Conservation (phyloP, 495 filamentous ascomycete genomes). For the Monascus purpureus region DNA sequence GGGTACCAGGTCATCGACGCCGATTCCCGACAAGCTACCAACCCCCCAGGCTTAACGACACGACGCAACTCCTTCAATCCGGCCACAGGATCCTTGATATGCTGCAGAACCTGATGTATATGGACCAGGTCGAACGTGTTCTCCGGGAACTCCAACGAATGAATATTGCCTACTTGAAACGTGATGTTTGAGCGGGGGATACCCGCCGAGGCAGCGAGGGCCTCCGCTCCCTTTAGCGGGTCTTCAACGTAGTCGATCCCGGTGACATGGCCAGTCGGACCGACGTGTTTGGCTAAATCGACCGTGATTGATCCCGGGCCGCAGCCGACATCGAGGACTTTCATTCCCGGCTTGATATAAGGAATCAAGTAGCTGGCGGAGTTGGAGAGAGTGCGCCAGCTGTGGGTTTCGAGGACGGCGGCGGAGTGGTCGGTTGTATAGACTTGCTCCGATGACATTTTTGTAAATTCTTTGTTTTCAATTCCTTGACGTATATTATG, state of each 20-base stretch:
- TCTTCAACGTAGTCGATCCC: constrained; percentile 29
- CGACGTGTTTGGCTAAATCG: constrained; percentile 33
- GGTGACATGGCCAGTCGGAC: constrained; percentile 32
- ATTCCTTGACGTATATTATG: too few species aligned
- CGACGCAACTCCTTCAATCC: constrained; percentile 38
- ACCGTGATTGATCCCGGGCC: constrained; percentile 44
- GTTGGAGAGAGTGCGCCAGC: constrained; percentile 36
- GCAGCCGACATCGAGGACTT: constrained; percentile 45
- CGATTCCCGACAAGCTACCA: constrained; percentile 37
- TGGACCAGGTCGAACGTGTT: constrained; percentile 46
- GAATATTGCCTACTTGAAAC: constrained; percentile 36
- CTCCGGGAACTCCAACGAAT: constrained; percentile 29
- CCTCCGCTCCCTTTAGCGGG: constrained; percentile 27
- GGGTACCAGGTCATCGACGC: constrained; percentile 35
- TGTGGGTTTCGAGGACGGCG: constrained; percentile 35
- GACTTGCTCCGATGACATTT: constrained; percentile 5
- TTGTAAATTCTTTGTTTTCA: too few species aligned
- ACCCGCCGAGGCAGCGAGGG: constrained; percentile 20
- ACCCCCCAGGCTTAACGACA: constrained; percentile 34
- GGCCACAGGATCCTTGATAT: constrained; percentile 31
- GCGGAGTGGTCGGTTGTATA: constrained; percentile 39
- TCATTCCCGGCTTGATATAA: constrained; percentile 26
- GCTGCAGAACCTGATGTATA: constrained; percentile 42
- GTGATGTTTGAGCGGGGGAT: constrained; percentile 31
- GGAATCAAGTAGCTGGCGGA: constrained; percentile 37